Percentiles rank a stretch among this genome's conserved stretches.
phyloP scores from a whole-genome alignment of 805 yeast species.

The Candida ponderosae region DNA sequence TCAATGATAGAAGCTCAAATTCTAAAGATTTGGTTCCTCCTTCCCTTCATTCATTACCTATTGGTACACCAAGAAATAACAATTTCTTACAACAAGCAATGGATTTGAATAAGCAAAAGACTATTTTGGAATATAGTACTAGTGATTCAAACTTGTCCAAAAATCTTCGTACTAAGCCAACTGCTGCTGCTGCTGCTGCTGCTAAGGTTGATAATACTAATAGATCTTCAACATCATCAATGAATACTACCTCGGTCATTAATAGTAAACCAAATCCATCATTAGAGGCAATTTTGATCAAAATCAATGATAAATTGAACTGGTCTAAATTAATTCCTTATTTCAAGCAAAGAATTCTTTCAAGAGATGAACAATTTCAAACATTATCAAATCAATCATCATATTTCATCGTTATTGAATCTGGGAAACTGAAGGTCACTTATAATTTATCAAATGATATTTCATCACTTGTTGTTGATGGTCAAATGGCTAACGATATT shows the following conservation, averaged over 20 bases:
- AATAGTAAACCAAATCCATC: neutral
- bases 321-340: slow-evolving; percentile 60
- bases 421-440: slow-evolving; percentile 45
- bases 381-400: slow-evolving; percentile 21
- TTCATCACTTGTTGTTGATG: neutral
- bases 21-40: too few species aligned
- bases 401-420: slow-evolving; percentile 48
- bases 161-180: slow-evolving; percentile 10
- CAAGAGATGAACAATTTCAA: slow-evolving; percentile 47
- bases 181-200: slow-evolving; percentile 19
- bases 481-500: slow-evolving; percentile 8
- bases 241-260: neutral
- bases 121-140: slow-evolving; percentile 15
- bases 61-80: slow-evolving; percentile 32
- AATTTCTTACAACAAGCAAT: slow-evolving; percentile 33
- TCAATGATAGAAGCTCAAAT: too few species aligned
- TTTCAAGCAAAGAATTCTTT: slow-evolving; percentile 42
- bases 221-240: slow-evolving; percentile 1
- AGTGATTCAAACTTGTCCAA: slow-evolving; percentile 10
- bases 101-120: slow-evolving; percentile 22
- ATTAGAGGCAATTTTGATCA: neutral
- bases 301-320: slow-evolving; percentile 30
- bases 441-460: slow-evolving; percentile 31
- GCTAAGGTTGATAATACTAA: slow-evolving; percentile 21
- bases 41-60: slow-evolving; percentile 8